Percentiles rank a stretch among this genome's conserved stretches.
phyloP scores from a whole-genome alignment of 306 rosid genomes.

The Sechiopsis laciniata region DNA sequence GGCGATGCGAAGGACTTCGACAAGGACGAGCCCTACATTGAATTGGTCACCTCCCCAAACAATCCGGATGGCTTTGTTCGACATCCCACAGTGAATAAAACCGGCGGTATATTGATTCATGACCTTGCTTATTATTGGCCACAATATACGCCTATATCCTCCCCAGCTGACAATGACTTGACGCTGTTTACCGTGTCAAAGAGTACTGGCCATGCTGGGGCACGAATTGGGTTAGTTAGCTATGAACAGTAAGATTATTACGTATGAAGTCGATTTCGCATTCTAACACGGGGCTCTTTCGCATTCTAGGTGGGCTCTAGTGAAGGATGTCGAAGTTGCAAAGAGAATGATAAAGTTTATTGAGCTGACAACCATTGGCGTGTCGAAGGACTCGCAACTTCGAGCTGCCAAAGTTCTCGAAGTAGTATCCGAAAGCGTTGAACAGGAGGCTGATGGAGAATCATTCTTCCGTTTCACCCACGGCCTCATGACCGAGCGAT shows the following conservation, averaged over 20 bases:
- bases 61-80: slow-evolving; percentile 81
- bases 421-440: slow-evolving; percentile 44
- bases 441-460: slow-evolving; percentile 24
- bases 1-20: slow-evolving; percentile 58
- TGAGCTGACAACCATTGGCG: slow-evolving; percentile 76
- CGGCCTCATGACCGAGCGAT: slow-evolving; percentile 48
- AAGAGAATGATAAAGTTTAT: slow-evolving; percentile 67
- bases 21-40: slow-evolving; percentile 61
- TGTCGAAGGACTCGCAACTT: slow-evolving; percentile 82
- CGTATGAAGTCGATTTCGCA: neutral
- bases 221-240: slow-evolving; percentile 52
- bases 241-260: too few species aligned
- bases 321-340: slow-evolving; percentile 58
- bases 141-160: slow-evolving; percentile 71
- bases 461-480: slow-evolving; percentile 53
- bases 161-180: slow-evolving; percentile 55
- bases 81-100: slow-evolving; percentile 46
- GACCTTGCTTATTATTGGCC: slow-evolving; percentile 98
- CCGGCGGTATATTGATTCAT: slow-evolving; percentile 51
- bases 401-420: slow-evolving; percentile 72
- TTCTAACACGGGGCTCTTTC: neutral
- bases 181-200: slow-evolving; percentile 75
- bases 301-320: slow-evolving; percentile 75
- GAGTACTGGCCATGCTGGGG: slow-evolving; percentile 83
- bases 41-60: slow-evolving; percentile 82